Base-by-base conservation (phyloP, 164 flowering plant genomes). In the Saururus chinensis region DNA sequence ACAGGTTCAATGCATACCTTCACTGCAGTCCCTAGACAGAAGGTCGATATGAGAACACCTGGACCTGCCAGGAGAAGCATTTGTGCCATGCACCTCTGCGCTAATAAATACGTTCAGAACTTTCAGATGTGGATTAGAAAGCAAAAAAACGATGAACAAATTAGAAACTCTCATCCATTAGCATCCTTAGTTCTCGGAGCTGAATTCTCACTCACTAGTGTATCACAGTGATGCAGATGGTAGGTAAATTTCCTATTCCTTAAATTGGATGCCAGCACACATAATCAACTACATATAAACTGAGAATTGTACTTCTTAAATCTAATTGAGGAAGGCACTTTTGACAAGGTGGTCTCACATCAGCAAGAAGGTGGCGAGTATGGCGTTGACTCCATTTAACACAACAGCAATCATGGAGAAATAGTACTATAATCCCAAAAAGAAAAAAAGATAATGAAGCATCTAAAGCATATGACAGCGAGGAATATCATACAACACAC, bases 61-160 rank as follows among this genome's bases (percentile, higher is more conserved):
- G 60, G 60, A 30, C 93, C 96, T 65, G 98, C 98, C 67, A 92
- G 96, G 51, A 92, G 62, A 67, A 87, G 45, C 98, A 92, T 92
- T 70, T 92, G 98, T 49, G 57, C 86, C 61, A 85, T 74, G 79
- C 98, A 92, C 74, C 86, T 87, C 98, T 92, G 80, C 62, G 63
- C 25, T 52, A n/a, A 54, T 55, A 58, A 65, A 62, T 30, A 37
- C 3, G 42, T 49, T 30, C 37, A 30, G 37, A 30, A 30, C 37
- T 30, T 30, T 30, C 6, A 6, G 37, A 30, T 30, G 37, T 30
- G 37, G 37, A 30, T 30, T 30, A 30, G 37, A 30, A 30, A 30
- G 2, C 37, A 30, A 30, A 30, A 30, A 2, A 30, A 30, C 37
- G 4, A 2, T 2, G 2, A 2, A 30, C 37, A 30, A 30, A 30